Conservation (phyloP, 768 basidiomycete genomes). For the Hygrophorus pudorinus region DNA sequence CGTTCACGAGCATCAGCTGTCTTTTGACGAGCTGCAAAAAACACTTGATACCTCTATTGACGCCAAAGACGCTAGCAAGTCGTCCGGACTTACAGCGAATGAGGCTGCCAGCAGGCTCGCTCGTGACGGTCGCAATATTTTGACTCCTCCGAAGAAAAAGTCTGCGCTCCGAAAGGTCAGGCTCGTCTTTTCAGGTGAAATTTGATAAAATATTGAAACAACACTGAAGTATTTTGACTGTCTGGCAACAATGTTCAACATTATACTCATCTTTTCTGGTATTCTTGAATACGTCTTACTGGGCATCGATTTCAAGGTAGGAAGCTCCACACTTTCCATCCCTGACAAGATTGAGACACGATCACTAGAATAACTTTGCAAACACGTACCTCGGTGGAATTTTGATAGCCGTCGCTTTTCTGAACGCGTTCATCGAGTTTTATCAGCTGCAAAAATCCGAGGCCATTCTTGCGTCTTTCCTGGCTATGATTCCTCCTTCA, state of each 20-base stretch:
- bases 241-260: slow-evolving; percentile 54
- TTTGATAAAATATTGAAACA: background rate
- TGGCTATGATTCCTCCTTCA: slow-evolving; percentile 65
- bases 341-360: slow-evolving; percentile 9
- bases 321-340: slow-evolving; percentile 1
- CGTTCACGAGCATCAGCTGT: slow-evolving; percentile 44
- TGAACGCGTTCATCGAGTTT: slow-evolving; percentile 65
- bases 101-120: slow-evolving; percentile 47
- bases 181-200: slow-evolving; percentile 1
- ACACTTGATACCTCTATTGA: slow-evolving; percentile 41
- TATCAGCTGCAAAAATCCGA: slow-evolving; percentile 68
- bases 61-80: slow-evolving; percentile 38
- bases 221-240: slow-evolving; percentile 49
- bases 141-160: slow-evolving; percentile 61
- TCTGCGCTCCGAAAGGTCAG: slow-evolving; percentile 53
- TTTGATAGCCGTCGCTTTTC: slow-evolving; percentile 55
- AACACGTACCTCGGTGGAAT: slow-evolving; percentile 67
- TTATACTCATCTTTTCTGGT: slow-evolving; percentile 57
- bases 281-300: slow-evolving; percentile 57
- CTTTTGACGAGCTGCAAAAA: slow-evolving; percentile 29
- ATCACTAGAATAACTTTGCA: slow-evolving; percentile 40
- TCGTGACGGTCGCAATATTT: slow-evolving; percentile 48
- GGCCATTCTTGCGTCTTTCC: slow-evolving; percentile 60
- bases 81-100: slow-evolving; percentile 38
- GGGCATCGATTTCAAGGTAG: slow-evolving; percentile 50